Base-by-base conservation (phyloP, 352 stramenopile genomes). In the Pythium rhizo-oryzae region DNA sequence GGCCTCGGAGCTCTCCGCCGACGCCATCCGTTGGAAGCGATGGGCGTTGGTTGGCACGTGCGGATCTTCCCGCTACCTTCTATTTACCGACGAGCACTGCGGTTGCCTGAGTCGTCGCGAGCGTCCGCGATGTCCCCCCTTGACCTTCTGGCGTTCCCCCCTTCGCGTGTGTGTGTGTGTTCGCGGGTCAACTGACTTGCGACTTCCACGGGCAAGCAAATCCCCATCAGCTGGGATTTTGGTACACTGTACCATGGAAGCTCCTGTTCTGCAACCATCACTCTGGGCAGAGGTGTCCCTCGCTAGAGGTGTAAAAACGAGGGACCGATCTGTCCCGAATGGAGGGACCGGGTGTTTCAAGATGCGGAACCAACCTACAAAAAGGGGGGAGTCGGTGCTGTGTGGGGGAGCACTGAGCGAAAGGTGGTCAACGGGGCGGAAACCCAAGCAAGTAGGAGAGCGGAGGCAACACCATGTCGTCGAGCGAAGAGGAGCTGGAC, bases 401-500 rank as follows among this genome's bases (percentile, higher is more conserved):
- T 63, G 57, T 41, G 50, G 41, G 52, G 62, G 49, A 12, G 47
- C 44, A 13, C 19, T 37, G 55, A 60, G 37, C 52, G 60, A 73
- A 73, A 69, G 67, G 61, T 69, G 55, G 59, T 51, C 50, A 65
- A 62, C 33, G 53, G 23, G 19, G 55, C 41, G 28, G 50, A 58
- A 59, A 15, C 47, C 11, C 9, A 62, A 44, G 11, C 19, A 64
- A 65, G 68, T 13, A 62, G 5, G 21, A 24, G 21, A 59, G 50
- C 19, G 24, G 46, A 18, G 28, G 28, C 37, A 18, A 18, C 9
- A 43, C 8, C 16, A 96, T 96, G 88, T 96, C 87, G 77, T 96
- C 89, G 62, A 93, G 86, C 57, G 89, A 96, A 71, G 89, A 96
- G 67, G 86, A 93, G 54, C 69, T 91, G 67, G 82, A 93, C 62